Percentiles rank a stretch among this genome's conserved stretches.
These are phyloP conservation scores for Melastoma candidum DNA, from an alignment of 441 rosid species.

Conservation along the genomic window DNA sequence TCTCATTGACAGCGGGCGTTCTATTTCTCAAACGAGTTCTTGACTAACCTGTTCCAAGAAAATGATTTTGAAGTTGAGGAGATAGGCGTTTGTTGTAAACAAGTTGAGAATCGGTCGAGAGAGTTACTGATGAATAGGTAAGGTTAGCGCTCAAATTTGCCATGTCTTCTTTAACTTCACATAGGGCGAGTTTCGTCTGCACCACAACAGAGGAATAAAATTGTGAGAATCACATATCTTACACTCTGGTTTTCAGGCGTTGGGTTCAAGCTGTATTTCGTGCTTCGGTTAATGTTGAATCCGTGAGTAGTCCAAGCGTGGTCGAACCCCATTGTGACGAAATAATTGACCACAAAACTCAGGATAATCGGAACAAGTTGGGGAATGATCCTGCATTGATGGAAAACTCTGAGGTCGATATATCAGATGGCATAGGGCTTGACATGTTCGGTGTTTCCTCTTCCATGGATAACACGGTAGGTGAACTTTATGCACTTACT, in stretches of 20 bases:
- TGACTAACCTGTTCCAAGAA: constrained; percentile 52
- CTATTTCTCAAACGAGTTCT: constrained; percentile 79
- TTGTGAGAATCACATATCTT: background rate
- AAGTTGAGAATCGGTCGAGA: constrained; percentile 87
- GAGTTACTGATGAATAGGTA: constrained; percentile 86
- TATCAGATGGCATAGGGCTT: constrained; percentile 67
- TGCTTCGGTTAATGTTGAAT: constrained; percentile 21
- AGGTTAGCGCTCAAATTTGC: background rate
- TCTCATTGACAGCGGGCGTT: constrained; percentile 58
- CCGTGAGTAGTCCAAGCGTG: constrained; percentile 17
- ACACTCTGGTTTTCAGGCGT: constrained; percentile 35
- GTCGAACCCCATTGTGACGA: constrained; percentile 22
- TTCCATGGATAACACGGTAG: constrained; percentile 50
- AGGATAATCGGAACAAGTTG: constrained; percentile 16
- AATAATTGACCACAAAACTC: constrained; percentile 15
- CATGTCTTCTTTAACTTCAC: background rate
- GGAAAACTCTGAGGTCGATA: constrained; percentile 43
- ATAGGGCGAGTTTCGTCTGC: no score
- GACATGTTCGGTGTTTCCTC: constrained; percentile 70
- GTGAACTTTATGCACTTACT: background rate
- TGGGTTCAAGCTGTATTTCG: constrained; percentile 92
- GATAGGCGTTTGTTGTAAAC: constrained; percentile 69
- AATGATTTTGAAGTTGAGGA: constrained; percentile 73
- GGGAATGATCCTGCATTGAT: background rate
- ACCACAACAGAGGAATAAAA: background rate